Conservation (phyloP, 257 asterid genomes). For the Coffea canephora region DNA sequence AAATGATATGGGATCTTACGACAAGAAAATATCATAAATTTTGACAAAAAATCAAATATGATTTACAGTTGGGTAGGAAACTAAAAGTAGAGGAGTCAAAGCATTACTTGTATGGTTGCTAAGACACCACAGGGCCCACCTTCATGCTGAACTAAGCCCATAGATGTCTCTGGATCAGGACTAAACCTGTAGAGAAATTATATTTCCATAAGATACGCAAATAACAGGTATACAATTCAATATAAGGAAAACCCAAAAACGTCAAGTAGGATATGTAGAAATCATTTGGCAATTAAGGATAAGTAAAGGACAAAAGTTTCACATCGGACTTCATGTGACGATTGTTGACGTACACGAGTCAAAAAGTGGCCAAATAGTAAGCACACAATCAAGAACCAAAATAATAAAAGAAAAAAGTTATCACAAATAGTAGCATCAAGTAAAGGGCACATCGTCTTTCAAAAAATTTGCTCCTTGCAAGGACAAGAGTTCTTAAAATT, state of each 20-base stretch:
- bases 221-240: not conserved
- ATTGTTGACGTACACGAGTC: not conserved
- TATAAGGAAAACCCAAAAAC: not conserved
- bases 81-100: constrained; percentile 28
- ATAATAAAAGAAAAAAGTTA: not conserved
- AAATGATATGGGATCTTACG: not conserved
- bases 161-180: constrained; percentile 84
- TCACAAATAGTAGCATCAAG: not conserved
- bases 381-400: not conserved
- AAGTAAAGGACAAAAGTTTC: not conserved
- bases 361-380: not conserved
- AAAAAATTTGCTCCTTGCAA: not conserved
- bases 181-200: constrained; percentile 63
- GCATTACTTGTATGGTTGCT: constrained; percentile 89
- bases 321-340: not conserved
- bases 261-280: not conserved
- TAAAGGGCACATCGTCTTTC: not conserved
- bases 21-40: not conserved
- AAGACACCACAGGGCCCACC: constrained; percentile 99
- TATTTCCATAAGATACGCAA: constrained; percentile 23
- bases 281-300: not conserved
- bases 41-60: constrained; percentile 6
- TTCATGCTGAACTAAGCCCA: constrained; percentile 98
- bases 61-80: constrained; percentile 19
- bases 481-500: not conserved